Conservation (phyloP, 176 grass and related monocot species). For the Leersia perrieri region DNA sequence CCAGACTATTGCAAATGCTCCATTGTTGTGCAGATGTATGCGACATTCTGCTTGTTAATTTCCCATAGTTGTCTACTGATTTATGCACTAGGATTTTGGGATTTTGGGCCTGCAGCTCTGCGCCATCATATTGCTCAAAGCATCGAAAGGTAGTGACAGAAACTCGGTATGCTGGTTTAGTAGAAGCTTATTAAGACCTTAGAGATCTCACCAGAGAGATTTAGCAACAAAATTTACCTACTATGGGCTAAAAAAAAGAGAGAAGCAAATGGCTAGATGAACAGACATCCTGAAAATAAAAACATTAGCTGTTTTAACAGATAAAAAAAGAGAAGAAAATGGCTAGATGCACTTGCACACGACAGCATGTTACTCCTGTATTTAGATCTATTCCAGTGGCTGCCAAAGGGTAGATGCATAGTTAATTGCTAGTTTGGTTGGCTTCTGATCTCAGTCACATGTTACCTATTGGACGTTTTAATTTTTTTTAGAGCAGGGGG, state of each 20-base stretch:
- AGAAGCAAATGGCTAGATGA: background rate
- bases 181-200: background rate
- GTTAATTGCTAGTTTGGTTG: conserved; percentile 27
- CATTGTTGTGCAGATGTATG: background rate
- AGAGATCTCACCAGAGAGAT: background rate
- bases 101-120: too few relatives aligned
- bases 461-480: background rate
- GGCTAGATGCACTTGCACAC: too few relatives aligned
- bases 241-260: background rate
- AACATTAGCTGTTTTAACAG: background rate
- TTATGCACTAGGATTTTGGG: background rate
- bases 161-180: background rate
- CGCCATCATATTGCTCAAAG: background rate
- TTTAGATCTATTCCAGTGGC: conserved; percentile 26
- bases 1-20: background rate
- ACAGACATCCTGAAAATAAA: background rate
- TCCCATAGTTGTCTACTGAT: background rate
- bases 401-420: background rate
- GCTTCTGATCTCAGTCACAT: conserved; percentile 28
- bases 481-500: background rate
- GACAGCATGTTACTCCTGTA: background rate
- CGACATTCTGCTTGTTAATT: background rate
- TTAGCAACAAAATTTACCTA: background rate
- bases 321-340: background rate
- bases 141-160: background rate